Base-by-base conservation (phyloP, 2,329 filamentous ascomycete species). In the Tolypocladium ophioglossoides region DNA sequence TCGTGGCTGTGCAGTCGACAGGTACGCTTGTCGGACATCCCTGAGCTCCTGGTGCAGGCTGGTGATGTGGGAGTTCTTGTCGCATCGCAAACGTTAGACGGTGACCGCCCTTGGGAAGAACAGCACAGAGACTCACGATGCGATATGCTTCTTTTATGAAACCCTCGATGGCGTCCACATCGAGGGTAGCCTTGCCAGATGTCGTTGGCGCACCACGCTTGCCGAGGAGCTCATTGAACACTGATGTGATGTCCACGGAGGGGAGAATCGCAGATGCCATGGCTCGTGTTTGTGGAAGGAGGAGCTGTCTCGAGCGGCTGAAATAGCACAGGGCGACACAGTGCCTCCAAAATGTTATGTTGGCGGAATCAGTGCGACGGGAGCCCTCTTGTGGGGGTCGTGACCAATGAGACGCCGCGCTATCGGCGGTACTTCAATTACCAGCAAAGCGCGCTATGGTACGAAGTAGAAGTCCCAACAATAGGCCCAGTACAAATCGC, bases 141-240 rank as follows among this genome's bases (percentile, higher is more conserved):
- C 87, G 83, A 72, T 95, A 94, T 52, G 94, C 94, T 72, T 97
- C 92, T 66, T 92, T 91, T 37, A 97, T 76, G 67, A 97, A 99
- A 63, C 87, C 87, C 68, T 96, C 89, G 51, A 94, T 79, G 61
- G 71, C 78, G 59, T 79, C 74, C 34, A 55, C 39, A 39, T 61
- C 57, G 4, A 61, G 52, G 14, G 32, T 50, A 76, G 62, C 54
- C 68, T 74, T 59, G 76, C 76, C 58, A 65, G 63, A 48, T 63
- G 78, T 75, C 9, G 76, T 71, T 32, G 74, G 72, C 47, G 78
- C 78, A 69, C 80, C 72, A 57, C 81, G 80, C 61, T 77, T 72
- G 63, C 78, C 78, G 27, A 92, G 78, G 49, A 86, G 77, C 67
- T 84, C 76, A 67, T 89, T 84, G 72, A 92, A 86, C 47, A 78